Percentiles rank a stretch among this genome's conserved stretches.
phyloP scores from a whole-genome alignment of 169 alveolate species.

The Eimeria falciformis region DNA sequence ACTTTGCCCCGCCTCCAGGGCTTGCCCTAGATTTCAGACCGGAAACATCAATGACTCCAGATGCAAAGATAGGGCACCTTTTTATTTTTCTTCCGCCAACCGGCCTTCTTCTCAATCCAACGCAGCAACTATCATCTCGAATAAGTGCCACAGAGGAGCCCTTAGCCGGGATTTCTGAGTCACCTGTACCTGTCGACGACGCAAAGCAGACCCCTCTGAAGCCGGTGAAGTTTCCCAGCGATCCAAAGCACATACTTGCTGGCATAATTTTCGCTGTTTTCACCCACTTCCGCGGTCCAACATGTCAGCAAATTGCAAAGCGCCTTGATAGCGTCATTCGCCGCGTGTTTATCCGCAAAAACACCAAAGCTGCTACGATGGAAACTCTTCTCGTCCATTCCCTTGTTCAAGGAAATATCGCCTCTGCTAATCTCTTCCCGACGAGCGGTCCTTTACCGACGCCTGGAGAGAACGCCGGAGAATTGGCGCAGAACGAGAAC shows the following conservation, averaged over 20 bases:
- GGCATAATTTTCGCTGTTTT: not conserved
- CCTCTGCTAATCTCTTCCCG: slow-evolving; percentile 20
- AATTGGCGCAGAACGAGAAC: no score
- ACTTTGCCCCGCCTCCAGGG: slow-evolving; percentile 60
- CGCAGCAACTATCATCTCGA: no score
- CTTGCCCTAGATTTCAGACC: slow-evolving; percentile 35
- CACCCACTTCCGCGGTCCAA: slow-evolving; percentile 16
- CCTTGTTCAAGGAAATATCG: slow-evolving; percentile 47
- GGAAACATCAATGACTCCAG: slow-evolving; percentile 22
- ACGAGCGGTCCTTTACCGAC: no score
- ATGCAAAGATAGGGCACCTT: not conserved
- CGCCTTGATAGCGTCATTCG: slow-evolving; percentile 43
- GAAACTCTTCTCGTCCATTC: slow-evolving; percentile 34
- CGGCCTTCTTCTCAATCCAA: not conserved
- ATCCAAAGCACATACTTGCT: slow-evolving; percentile 37
- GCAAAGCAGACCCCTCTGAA: slow-evolving; percentile 7
- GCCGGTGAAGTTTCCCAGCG: not conserved
- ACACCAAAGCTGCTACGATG: slow-evolving; percentile 51
- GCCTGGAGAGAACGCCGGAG: no score
- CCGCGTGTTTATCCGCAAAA: slow-evolving; percentile 13
- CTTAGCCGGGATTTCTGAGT: not conserved
- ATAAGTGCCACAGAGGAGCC: not conserved
- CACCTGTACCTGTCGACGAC: not conserved
- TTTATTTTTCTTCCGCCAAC: not conserved
- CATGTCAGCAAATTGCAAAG: slow-evolving; percentile 13